phyloP scores from a whole-genome alignment of 2,329 filamentous ascomycete genomes.

The Paecilomyces sp. region DNA sequence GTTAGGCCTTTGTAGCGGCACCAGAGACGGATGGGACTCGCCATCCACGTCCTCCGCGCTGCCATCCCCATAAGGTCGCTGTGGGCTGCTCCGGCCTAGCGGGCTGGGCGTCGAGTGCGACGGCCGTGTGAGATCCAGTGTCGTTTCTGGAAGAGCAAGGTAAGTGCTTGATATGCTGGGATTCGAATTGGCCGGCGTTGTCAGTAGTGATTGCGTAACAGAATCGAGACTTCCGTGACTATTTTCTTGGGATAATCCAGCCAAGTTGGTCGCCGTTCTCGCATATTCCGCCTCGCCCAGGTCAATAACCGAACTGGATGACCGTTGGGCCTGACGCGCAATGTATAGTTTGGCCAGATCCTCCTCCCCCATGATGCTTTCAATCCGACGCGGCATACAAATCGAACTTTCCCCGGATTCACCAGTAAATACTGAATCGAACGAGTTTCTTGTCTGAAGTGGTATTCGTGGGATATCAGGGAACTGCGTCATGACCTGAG shows the following conservation, averaged over 20 bases:
- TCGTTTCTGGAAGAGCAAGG: constrained; percentile 9
- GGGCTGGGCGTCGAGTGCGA: constrained; percentile 24
- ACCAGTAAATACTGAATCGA: constrained; percentile 58
- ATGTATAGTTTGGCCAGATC: constrained; percentile 67
- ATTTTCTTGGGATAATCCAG: background rate
- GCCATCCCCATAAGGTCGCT: constrained; percentile 5
- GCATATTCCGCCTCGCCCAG: constrained; percentile 2
- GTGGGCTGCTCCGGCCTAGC: constrained; percentile 25
- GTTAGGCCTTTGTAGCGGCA: background rate
- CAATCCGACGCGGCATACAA: constrained; percentile 60
- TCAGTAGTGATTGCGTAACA: background rate
- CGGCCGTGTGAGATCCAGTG: constrained; percentile 10
- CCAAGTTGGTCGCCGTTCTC: constrained; percentile 9
- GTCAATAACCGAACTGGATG: constrained; percentile 2
- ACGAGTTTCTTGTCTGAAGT: constrained; percentile 54
- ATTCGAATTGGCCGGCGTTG: constrained; percentile 5
- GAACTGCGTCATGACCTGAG: constrained; percentile 39
- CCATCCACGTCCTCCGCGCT: background rate
- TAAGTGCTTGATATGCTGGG: background rate
- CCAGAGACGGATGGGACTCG: background rate
- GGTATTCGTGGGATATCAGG: constrained; percentile 41
- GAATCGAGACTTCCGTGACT: background rate
- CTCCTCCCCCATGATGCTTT: constrained; percentile 72
- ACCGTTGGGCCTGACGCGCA: constrained; percentile 46
- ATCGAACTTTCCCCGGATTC: constrained; percentile 54